Percentiles rank a stretch among this genome's conserved stretches.
Conservation (phyloP, 2,329 filamentous ascomycete genomes). For the Ceratocystis alfenasii region DNA sequence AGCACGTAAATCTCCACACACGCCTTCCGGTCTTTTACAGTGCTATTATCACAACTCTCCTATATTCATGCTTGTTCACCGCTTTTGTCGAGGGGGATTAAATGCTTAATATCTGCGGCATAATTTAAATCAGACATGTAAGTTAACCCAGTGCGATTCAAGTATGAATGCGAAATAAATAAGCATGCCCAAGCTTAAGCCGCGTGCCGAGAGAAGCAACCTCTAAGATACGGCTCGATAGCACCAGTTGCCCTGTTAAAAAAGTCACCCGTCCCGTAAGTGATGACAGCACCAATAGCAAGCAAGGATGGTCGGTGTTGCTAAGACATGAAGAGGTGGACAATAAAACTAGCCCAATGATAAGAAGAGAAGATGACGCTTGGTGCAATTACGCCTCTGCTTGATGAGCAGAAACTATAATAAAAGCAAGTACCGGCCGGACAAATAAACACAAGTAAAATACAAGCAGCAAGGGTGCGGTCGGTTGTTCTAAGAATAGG, state of each 20-base stretch:
- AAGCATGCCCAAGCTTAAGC: background rate
- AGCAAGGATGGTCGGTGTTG: too few relatives aligned
- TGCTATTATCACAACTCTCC: background rate
- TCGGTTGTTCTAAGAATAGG: background rate
- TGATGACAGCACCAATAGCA: background rate
- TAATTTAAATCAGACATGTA: background rate
- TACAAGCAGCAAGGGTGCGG: background rate
- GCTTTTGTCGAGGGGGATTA: background rate
- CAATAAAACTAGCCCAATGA: background rate
- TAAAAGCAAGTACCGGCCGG: background rate
- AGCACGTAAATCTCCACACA: background rate
- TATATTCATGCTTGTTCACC: constrained; percentile 3
- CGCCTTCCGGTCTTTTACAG: background rate
- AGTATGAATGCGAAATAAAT: background rate
- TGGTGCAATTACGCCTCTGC: background rate
- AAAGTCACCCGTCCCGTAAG: background rate
- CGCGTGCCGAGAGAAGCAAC: background rate
- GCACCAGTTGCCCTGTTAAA: background rate
- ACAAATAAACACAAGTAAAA: background rate
- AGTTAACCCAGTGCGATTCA: too few relatives aligned
- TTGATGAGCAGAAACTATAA: background rate
- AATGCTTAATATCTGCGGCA: background rate
- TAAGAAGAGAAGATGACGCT: background rate
- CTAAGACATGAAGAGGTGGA: background rate
- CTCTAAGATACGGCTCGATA: background rate